phyloP scores from a whole-genome alignment of 192 early-diverging fungal species.

The Coemansia sp. region DNA sequence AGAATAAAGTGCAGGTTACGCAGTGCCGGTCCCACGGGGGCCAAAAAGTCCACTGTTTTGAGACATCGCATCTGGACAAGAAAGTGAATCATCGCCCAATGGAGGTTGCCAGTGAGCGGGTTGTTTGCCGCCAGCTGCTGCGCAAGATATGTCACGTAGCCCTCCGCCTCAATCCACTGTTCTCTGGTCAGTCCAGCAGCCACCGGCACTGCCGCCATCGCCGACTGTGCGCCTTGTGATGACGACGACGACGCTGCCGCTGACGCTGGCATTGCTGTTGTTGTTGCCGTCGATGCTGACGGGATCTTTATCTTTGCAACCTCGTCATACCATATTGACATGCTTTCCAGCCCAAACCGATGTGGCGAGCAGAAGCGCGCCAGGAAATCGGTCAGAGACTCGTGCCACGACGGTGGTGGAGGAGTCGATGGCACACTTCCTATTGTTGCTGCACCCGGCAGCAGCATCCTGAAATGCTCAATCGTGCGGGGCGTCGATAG shows the following conservation, averaged over 20 bases:
- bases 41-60: conserved; percentile 49
- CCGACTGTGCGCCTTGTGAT: neutral
- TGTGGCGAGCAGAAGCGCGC: conserved; percentile 42
- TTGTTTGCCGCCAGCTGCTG: conserved; percentile 43
- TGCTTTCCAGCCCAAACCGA: conserved; percentile 37
- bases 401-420: conserved; percentile 38
- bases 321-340: conserved; percentile 50
- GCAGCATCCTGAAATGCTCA: conserved; percentile 25
- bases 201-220: neutral
- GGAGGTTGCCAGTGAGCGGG: conserved; percentile 43
- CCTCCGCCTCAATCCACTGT: conserved; percentile 38
- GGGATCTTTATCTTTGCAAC: conserved; percentile 26
- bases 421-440: neutral
- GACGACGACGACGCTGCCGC: neutral
- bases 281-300: neutral
- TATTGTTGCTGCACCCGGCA: conserved; percentile 1
- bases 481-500: conserved; percentile 37
- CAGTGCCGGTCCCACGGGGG: conserved; percentile 34
- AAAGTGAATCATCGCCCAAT: conserved; percentile 52
- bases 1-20: conserved; percentile 42
- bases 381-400: conserved; percentile 34
- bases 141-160: conserved; percentile 35
- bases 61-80: conserved; percentile 47
- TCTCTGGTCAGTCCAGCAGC: conserved; percentile 17
- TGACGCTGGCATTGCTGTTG: neutral